Conservation (phyloP, 176 grass and related monocot genomes). For the Aegilops tauschii region DNA sequence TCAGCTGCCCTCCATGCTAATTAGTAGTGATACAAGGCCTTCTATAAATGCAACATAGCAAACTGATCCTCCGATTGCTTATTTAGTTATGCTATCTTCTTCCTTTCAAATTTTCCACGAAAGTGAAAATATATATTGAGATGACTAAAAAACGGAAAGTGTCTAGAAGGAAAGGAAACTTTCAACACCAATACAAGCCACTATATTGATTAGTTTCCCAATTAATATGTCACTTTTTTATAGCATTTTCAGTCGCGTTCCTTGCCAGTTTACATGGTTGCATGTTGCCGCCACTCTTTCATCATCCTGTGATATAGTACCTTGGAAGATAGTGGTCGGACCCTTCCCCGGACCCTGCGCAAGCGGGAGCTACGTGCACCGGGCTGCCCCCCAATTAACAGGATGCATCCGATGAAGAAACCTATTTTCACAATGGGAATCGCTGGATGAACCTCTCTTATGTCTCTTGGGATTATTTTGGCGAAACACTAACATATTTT, state of each 20-base stretch:
- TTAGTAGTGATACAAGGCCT: not conserved
- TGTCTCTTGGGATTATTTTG: not conserved
- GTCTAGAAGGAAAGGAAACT: not conserved
- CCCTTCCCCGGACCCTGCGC: too few relatives aligned
- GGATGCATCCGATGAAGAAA: not conserved
- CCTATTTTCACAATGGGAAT: constrained; percentile 9
- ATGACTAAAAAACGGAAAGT: not conserved
- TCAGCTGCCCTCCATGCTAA: not conserved
- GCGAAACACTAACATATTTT: constrained; percentile 15
- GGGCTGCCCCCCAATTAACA: not conserved
- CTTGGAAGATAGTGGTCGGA: not conserved
- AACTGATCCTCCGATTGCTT: not conserved
- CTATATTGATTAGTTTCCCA: not conserved
- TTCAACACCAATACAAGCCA: not conserved
- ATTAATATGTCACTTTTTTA: not conserved
- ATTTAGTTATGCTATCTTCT: constrained; percentile 5
- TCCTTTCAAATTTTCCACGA: not conserved
- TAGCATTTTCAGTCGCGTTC: not conserved
- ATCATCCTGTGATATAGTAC: constrained; percentile 5
- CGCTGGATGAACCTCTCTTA: not conserved
- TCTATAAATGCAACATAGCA: not conserved
- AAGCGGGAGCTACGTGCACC: too few relatives aligned
- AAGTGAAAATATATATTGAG: not conserved
- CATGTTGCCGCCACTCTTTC: not conserved
- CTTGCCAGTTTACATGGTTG: constrained; percentile 9